These are phyloP conservation scores for Boletus austroedulis DNA, from an alignment of 1,284 basidiomycete species.

Conservation along the genomic window DNA sequence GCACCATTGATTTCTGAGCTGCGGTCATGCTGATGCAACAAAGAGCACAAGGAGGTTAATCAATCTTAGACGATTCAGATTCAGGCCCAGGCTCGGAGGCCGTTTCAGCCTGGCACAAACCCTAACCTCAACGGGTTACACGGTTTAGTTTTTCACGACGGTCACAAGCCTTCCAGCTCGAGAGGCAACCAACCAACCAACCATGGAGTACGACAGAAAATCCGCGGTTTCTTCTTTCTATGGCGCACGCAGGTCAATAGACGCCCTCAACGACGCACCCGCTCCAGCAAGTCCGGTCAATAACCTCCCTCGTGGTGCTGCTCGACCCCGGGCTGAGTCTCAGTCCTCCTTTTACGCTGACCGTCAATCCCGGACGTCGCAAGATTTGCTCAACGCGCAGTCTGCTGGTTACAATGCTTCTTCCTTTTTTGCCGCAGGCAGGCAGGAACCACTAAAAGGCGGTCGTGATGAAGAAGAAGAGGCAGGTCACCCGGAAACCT, in stretches of 20 bases:
- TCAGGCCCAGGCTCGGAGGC: too few species aligned
- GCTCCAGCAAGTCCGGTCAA: constrained; percentile 5
- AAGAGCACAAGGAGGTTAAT: too few species aligned
- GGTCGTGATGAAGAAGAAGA: constrained; percentile 59
- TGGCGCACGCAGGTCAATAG: constrained; percentile 58
- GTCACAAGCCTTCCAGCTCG: neutral
- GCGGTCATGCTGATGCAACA: too few species aligned
- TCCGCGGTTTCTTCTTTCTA: constrained; percentile 76
- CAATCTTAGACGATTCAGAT: too few species aligned
- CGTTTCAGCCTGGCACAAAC: constrained; percentile 16
- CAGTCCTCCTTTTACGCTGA: constrained; percentile 62
- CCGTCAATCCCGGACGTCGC: constrained; percentile 40
- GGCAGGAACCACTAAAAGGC: constrained; percentile 71
- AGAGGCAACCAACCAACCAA: too few species aligned
- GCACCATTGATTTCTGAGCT: too few species aligned
- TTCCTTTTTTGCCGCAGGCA: constrained; percentile 62
- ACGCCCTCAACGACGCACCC: constrained; percentile 53
- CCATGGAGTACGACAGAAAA: constrained; percentile 61
- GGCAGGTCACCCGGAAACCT: constrained; percentile 48
- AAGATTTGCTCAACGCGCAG: constrained; percentile 43
- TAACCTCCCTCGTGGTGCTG: constrained; percentile 25
- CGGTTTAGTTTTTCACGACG: constrained; percentile 18
- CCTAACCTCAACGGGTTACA: constrained; percentile 26
- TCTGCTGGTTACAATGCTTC: constrained; percentile 66
- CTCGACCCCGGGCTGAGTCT: constrained; percentile 54